Evolutionary conservation across 805 yeast species (phyloP), one percentile per base, ranked within the genome.

Genomic region (Schwanniomyces occidentalis): DNA sequence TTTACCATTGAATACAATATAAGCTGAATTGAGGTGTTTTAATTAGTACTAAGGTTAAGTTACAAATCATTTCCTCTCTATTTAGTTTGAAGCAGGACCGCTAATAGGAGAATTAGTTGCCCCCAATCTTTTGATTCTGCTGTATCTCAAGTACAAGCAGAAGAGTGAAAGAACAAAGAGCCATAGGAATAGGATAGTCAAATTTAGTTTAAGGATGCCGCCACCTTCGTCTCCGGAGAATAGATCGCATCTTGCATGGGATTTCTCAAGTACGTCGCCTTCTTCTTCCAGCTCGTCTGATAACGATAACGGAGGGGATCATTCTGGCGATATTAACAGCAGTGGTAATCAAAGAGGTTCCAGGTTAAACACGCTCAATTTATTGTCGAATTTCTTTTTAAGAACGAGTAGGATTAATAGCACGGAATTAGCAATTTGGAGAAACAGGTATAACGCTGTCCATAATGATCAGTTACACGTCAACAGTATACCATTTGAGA

Each of bases 221-320:
- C 43, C 43, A 16, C 43, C 40, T n/a, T 28, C 43, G 8, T 35
- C 40, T 5, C 43, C 43, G 7, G 23, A 34, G 13, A 30, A 35
- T 23, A 27, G 18, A 8, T 22, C 23, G 19, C 34, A 29, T 9
- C 16, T 20, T 13, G 27, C 18, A 3, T 24, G 38, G 34, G 37
- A 34, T 14, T 22, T 34, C 9, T 26, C 34, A 6, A 34, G 30
- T 21, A 26, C 38, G 10, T 25, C 31, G 10, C 21, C 19, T 24
- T 34, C 26, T 8, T 23, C 23, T 3, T 20, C 10, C 12, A 28
- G 19, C 14, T 33, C 31, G 12, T 16, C 17, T 10, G 32, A 24
- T 6, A 12, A 34, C 16, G 37, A 27, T 14, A 34, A 36, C 16
- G 32, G 18, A 12, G 22, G 27, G n/a, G 42, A 21, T 18, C 35